Evolutionary conservation across 2,329 filamentous ascomycete species (phyloP).

Genomic region (Zarea fungicola): DNA sequence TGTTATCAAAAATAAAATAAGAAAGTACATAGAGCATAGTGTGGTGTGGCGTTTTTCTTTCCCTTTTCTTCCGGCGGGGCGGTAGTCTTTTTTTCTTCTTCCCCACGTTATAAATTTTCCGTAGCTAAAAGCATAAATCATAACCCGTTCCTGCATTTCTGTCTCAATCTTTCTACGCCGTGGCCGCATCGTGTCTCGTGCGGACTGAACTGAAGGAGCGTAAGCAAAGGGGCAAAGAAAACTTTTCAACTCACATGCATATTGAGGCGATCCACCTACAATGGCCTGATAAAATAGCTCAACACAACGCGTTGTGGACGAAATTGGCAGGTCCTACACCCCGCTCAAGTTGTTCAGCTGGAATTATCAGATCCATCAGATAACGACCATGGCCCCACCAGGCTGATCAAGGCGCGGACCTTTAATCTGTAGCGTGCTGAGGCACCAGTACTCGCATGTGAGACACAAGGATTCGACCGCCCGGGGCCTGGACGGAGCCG

Average conservation of each 20-base stretch:
- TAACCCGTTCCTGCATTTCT: too few species aligned
- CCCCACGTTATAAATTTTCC: too few species aligned
- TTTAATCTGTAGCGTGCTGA: not conserved
- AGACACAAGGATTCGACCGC: not conserved
- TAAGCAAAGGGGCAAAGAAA: too few species aligned
- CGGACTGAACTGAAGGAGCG: too few species aligned
- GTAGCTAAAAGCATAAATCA: too few species aligned
- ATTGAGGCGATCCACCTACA: too few species aligned
- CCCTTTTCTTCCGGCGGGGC: not conserved
- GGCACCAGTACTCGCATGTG: not conserved
- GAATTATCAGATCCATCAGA: constrained; percentile 15
- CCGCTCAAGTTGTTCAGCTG: constrained; percentile 1
- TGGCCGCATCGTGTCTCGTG: too few species aligned
- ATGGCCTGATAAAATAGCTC: not conserved
- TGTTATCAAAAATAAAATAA: too few species aligned
- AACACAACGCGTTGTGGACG: not conserved
- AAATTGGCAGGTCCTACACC: not conserved
- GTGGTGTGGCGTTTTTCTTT: constrained; percentile 1
- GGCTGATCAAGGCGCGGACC: not conserved
- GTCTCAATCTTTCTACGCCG: too few species aligned
- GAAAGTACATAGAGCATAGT: too few species aligned
- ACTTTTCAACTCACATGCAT: too few species aligned
- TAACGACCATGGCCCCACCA: constrained; percentile 5
- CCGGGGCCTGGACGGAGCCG: constrained; percentile 9
- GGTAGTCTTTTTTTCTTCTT: too few species aligned